Evolutionary conservation across 495 filamentous ascomycete genomes (phyloP).

Genomic region (Immersiella caudata): DNA sequence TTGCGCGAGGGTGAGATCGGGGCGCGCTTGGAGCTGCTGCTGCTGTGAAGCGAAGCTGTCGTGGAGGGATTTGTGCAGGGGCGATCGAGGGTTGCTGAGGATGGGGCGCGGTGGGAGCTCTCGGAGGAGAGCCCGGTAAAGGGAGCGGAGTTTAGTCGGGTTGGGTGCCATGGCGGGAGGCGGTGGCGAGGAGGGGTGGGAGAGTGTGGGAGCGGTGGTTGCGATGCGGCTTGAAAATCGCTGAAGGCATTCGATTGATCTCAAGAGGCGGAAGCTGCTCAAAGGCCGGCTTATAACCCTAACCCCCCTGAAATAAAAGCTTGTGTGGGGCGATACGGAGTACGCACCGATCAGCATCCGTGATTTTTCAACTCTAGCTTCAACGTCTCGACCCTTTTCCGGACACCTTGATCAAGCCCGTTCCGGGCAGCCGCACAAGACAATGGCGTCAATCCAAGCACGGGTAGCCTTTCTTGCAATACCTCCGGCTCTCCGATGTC

Average conservation of each 20-base stretch:
- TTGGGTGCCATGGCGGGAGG: constrained; percentile 13
- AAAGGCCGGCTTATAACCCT: not conserved
- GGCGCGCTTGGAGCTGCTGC: not conserved
- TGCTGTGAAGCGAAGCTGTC: constrained; percentile 43
- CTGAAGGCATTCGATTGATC: not conserved
- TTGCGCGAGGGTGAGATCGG: constrained; percentile 49
- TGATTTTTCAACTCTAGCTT: not conserved
- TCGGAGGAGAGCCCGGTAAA: constrained; percentile 89
- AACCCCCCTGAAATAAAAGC: constrained; percentile 4
- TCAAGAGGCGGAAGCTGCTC: constrained; percentile 1
- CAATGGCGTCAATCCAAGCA: not conserved
- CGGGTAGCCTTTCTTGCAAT: constrained; percentile 22
- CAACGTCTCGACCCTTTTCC: not conserved
- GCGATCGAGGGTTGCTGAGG: constrained; percentile 55
- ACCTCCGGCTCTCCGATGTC: constrained; percentile 21
- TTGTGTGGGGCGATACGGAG: not conserved
- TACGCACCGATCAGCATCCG: not conserved
- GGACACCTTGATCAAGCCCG: too few relatives aligned
- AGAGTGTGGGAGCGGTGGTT: not conserved
- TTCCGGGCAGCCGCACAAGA: not conserved
- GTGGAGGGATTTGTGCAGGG: constrained; percentile 63
- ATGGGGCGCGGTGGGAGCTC: constrained; percentile 77
- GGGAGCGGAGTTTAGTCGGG: constrained; percentile 61
- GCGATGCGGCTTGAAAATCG: not conserved
- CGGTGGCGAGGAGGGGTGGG: not conserved